A percentile compares a stretch with the other conserved stretches of the same genome.
These are phyloP conservation scores for Biancaea sappan DNA, from an alignment of 306 rosid species.

Conservation along the genomic window DNA sequence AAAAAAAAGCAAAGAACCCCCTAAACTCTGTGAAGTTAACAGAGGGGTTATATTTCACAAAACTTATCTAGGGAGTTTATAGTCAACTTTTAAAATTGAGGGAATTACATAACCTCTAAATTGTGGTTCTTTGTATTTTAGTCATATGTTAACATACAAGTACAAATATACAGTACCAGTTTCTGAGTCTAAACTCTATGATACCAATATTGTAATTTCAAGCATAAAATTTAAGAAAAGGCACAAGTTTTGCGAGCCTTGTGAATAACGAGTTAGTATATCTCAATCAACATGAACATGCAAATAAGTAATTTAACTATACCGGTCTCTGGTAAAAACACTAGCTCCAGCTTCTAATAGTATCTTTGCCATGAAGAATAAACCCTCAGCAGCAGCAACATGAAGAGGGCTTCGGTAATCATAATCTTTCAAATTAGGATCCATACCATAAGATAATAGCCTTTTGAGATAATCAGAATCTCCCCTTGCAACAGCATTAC, in stretches of 20 bases:
- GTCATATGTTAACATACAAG: neutral
- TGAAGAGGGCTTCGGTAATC: constrained; percentile 91
- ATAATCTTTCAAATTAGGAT: constrained; percentile 86
- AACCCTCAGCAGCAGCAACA: constrained; percentile 82
- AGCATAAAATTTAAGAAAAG: neutral
- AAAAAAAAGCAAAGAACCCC: too few species aligned
- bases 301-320: constrained; percentile 20
- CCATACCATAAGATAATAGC: constrained; percentile 72
- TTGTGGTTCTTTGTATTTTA: too few species aligned
- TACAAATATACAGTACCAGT: neutral
- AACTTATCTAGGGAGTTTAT: too few species aligned
- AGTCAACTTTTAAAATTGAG: too few species aligned
- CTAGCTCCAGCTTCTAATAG: constrained; percentile 84
- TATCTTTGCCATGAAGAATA: constrained; percentile 78
- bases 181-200: neutral
- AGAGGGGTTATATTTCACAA: too few species aligned
- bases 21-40: too few species aligned
- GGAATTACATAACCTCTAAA: too few species aligned
- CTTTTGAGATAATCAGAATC: constrained; percentile 78
- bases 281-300: neutral
- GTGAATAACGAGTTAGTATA: too few species aligned
- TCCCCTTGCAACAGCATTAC: constrained; percentile 81
- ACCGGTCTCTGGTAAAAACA: constrained; percentile 88
- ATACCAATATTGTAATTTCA: neutral
- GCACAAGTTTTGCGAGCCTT: neutral